These are phyloP conservation scores for Curvularia verruculosa DNA, from an alignment of 2,329 filamentous ascomycete species.

Conservation along the genomic window DNA sequence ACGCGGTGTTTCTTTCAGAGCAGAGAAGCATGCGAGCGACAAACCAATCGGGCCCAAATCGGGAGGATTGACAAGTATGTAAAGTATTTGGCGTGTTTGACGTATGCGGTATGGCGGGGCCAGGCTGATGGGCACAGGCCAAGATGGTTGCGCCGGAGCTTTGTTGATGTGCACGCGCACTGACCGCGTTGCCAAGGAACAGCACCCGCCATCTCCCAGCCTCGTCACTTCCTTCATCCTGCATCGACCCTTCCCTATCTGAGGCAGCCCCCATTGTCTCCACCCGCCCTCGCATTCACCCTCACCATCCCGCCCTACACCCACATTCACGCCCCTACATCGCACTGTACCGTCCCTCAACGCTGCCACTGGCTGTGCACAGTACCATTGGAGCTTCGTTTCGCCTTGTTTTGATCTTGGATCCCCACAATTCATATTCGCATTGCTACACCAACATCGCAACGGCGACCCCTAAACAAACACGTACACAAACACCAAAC, in stretches of 20 bases:
- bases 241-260: conserved; percentile 22
- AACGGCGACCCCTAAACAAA: conserved; percentile 18
- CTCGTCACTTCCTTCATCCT: conserved; percentile 25
- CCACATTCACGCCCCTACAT: conserved; percentile 13
- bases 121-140: conserved; percentile 16
- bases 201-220: conserved; percentile 35
- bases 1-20: conserved; percentile 1
- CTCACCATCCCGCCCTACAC: conserved; percentile 15
- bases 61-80: conserved; percentile 10
- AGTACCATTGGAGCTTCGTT: conserved; percentile 19
- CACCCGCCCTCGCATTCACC: conserved; percentile 25
- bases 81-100: conserved; percentile 32
- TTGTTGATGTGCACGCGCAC: conserved; percentile 19
- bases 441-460: conserved; percentile 23
- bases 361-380: conserved; percentile 6
- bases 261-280: conserved; percentile 21
- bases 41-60: not conserved
- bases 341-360: conserved; percentile 14
- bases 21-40: not conserved
- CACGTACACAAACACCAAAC: conserved; percentile 9
- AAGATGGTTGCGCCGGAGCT: conserved; percentile 1
- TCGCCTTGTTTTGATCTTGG: conserved; percentile 37
- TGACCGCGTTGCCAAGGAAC: conserved; percentile 10
- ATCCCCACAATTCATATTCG: conserved; percentile 18
- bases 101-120: conserved; percentile 32